Conservation (phyloP, 495 filamentous ascomycete genomes). For the Talaromyces nanjingensis region DNA sequence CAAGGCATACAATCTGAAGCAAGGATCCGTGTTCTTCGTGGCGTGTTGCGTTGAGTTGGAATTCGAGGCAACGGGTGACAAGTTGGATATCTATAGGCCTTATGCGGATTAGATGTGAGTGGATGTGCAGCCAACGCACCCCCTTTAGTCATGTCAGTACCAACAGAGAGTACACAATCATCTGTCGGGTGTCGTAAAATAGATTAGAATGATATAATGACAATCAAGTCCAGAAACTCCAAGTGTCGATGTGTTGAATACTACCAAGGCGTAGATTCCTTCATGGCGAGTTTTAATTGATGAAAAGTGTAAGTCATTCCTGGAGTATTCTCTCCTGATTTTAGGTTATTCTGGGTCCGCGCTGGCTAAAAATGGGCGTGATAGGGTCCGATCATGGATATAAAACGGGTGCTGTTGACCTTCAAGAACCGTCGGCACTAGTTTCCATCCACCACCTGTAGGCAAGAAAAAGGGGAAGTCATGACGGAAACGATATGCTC, state of each 20-base stretch:
- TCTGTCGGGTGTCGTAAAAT: not conserved
- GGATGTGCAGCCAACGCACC: not conserved
- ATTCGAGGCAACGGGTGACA: conserved; percentile 36
- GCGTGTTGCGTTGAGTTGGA: conserved; percentile 50
- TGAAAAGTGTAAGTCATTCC: not conserved
- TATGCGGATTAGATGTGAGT: conserved; percentile 39
- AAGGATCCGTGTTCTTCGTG: conserved; percentile 63
- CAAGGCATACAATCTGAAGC: conserved; percentile 44
- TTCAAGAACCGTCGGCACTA: not conserved
- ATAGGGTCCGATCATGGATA: not conserved
- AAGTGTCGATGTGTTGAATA: not conserved
- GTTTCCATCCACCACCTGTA: not conserved
- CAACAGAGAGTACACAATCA: not conserved
- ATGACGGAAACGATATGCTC: not conserved
- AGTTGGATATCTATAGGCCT: conserved; percentile 49
- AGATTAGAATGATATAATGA: not conserved
- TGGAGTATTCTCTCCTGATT: not conserved
- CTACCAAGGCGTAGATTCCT: not conserved
- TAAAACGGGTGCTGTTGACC: not conserved
- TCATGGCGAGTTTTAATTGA: not conserved
- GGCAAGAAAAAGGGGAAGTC: not conserved
- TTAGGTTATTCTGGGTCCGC: not conserved
- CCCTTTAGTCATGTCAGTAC: not conserved
- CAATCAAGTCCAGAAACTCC: not conserved
- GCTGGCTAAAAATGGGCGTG: not conserved